These are phyloP conservation scores for Lumnitzera racemosa DNA, from an alignment of 345 rosid genomes.

Conservation along the genomic window DNA sequence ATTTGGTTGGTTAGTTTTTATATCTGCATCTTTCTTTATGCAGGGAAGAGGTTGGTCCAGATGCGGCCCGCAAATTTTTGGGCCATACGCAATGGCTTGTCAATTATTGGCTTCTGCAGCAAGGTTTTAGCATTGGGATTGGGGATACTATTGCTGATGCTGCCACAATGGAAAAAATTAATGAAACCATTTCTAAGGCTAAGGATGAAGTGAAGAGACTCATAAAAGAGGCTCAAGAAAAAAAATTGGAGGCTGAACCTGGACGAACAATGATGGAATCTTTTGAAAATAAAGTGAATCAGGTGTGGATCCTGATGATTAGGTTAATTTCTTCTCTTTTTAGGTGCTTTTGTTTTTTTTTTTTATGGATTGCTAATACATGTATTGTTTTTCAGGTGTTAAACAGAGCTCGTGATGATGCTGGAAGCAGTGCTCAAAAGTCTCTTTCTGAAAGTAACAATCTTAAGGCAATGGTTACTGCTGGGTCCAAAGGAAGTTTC, in stretches of 20 bases:
- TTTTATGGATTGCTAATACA: constrained; percentile 1
- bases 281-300: constrained; percentile 93
- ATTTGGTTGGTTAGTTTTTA: not conserved
- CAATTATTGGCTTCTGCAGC: constrained; percentile 95
- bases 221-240: constrained; percentile 57
- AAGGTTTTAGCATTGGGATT: constrained; percentile 92
- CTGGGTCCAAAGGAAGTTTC: constrained; percentile 99
- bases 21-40: constrained; percentile 5
- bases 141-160: constrained; percentile 99
- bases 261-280: constrained; percentile 96
- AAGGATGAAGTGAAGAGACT: constrained; percentile 79
- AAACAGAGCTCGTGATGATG: constrained; percentile 98
- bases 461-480: constrained; percentile 99
- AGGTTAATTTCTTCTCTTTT: constrained; percentile 2
- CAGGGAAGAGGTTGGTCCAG: constrained; percentile 99
- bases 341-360: not conserved
- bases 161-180: constrained; percentile 82
- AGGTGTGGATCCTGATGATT: constrained; percentile 30
- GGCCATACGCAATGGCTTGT: constrained; percentile 99
- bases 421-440: constrained; percentile 94
- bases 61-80: constrained; percentile 96
- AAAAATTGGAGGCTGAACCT: constrained; percentile 85
- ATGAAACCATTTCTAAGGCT: constrained; percentile 75
- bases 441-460: constrained; percentile 97
- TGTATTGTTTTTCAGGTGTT: constrained; percentile 40